Percentiles rank a stretch among this genome's conserved stretches.
phyloP scores from a whole-genome alignment of 2,329 filamentous ascomycete genomes.

The Coleophoma cylindrospora region DNA sequence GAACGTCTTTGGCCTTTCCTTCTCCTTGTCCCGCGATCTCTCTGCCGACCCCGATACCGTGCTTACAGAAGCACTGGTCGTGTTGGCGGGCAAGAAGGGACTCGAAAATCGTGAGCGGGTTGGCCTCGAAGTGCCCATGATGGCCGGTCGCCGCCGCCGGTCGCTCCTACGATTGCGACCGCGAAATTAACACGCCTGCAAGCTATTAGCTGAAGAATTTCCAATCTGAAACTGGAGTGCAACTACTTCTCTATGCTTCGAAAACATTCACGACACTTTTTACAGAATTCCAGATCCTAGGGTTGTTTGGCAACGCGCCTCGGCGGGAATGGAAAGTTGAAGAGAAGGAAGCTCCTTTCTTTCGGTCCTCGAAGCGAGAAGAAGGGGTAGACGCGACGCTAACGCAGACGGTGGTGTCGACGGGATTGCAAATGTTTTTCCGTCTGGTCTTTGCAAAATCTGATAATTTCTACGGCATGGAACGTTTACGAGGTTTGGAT shows the following conservation, averaged over 20 bases:
- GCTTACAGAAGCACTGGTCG: constrained; percentile 2
- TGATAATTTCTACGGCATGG: too few relatives aligned
- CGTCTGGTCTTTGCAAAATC: too few relatives aligned
- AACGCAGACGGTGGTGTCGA: too few relatives aligned
- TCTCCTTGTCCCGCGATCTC: constrained; percentile 4
- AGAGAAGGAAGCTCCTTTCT: constrained; percentile 1
- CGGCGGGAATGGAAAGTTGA: constrained; percentile 6
- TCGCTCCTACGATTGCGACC: constrained; percentile 10
- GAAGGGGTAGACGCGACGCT: neutral
- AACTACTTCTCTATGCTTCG: constrained; percentile 16
- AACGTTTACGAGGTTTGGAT: too few relatives aligned
- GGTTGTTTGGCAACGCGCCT: constrained; percentile 1
- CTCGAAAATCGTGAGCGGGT: constrained; percentile 24
- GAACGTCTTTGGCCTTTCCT: constrained; percentile 11
- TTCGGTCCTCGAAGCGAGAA: constrained; percentile 7
- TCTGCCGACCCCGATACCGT: constrained; percentile 10
- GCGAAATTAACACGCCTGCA: constrained; percentile 13
- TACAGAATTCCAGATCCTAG: neutral
- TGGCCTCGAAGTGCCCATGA: constrained; percentile 21
- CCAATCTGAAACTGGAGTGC: constrained; percentile 1
- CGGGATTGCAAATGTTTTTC: too few relatives aligned
- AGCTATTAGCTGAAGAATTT: constrained; percentile 14
- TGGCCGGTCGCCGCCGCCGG: constrained; percentile 15
- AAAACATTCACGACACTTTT: constrained; percentile 8
- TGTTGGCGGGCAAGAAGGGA: constrained; percentile 16